Percentiles rank a stretch among this genome's conserved stretches.
Evolutionary conservation across 2,329 filamentous ascomycete genomes (phyloP).

Genomic region (Fusarium nodosum): DNA sequence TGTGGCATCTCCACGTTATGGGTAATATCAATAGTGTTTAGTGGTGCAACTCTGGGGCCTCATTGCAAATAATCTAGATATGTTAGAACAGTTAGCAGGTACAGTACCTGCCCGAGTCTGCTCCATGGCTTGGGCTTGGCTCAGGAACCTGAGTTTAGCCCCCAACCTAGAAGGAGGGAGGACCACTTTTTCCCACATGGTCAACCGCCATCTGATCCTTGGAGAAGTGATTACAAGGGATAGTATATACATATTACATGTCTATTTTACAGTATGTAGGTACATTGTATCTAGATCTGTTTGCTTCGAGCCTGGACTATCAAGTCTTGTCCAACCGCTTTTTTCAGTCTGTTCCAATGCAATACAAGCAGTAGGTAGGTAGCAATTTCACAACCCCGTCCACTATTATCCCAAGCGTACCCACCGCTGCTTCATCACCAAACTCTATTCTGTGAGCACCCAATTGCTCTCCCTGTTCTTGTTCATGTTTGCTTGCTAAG

Average conservation of each 20-base stretch:
- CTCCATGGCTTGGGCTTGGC: background rate
- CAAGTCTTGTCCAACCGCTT: constrained; percentile 23
- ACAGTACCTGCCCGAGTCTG: background rate
- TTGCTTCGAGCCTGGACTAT: background rate
- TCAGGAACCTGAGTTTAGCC: constrained; percentile 6
- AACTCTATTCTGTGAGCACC: constrained; percentile 47
- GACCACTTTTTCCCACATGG: constrained; percentile 43
- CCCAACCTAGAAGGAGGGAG: background rate
- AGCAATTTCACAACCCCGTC: constrained; percentile 46
- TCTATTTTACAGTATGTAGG: background rate
- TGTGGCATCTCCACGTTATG: background rate
- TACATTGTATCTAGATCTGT: background rate
- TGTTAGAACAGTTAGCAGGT: background rate
- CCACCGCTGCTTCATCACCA: constrained; percentile 48
- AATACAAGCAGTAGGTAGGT: background rate
- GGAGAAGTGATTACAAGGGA: background rate
- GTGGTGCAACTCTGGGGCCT: background rate
- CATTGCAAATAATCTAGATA: background rate
- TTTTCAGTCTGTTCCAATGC: constrained; percentile 10
- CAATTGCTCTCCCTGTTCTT: constrained; percentile 34
- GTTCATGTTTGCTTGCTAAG: constrained; percentile 33
- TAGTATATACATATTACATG: background rate
- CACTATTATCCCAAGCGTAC: constrained; percentile 26
- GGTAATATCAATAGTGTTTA: background rate
- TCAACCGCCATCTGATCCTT: constrained; percentile 17